Base-by-base conservation (phyloP, 2,329 filamentous ascomycete genomes). In the Shiraia bambusicola region DNA sequence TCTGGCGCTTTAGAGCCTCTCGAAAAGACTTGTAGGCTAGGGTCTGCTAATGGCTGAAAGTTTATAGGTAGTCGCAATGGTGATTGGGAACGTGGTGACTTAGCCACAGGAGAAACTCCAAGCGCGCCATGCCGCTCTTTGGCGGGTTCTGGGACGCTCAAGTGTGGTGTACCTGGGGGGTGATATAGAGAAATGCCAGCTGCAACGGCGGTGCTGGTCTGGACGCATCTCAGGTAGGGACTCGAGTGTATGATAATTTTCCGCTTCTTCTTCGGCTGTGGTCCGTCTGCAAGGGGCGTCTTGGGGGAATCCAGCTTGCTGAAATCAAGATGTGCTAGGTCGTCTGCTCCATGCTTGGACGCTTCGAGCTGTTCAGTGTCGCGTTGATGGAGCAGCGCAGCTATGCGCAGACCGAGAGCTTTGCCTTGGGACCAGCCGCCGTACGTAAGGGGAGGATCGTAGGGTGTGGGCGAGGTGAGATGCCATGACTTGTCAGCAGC, bases 401-500 rank as follows among this genome's bases (percentile, higher is more conserved):
- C 86, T 49, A 98, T 96, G 47, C 89, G 84, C 47, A 83, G 78
- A 12, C 93, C 93, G 16, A 96, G 80, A 4, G 84, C 82, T 56
- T 87, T 84, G 39, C 87, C 85, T 69, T 97, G 93, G 11, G 85
- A 81, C 87, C 93, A 96, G 52, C 93, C 93, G 55, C 88, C 88
- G 65, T 96, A 97, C 2, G 91, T 95, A 43, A 98, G 77, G 35
- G 93, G 93, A 53, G 93, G 88, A 54, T 98, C 92, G 75, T 97
- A 98, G 2, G 93, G 93, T 5, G 89, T 91, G 1, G 91, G 87
- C 5, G 93, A 95, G 22, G 87, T 87, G 40, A 95, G 79, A 69
- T 96, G 89, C 93, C 93, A 98, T 68, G 88, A 83, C 66, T 91
- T 90, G 76, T 98, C 91, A 49, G 91, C 90, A 41, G 89, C 89